Conservation (phyloP, 805 yeast species). For the Candida mattraensis region DNA sequence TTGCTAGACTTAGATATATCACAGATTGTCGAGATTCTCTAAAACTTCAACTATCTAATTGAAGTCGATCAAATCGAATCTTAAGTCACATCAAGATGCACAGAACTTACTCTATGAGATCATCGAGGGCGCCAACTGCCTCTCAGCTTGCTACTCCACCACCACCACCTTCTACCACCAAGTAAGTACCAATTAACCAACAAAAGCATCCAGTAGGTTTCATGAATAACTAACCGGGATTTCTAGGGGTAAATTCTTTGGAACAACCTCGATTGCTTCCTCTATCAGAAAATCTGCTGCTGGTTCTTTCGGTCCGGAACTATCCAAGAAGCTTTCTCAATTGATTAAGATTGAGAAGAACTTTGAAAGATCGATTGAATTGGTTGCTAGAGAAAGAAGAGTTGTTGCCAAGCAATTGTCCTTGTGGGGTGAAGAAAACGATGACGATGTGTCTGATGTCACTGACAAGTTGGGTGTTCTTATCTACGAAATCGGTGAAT, state of each 20-base stretch:
- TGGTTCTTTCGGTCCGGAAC: slow-evolving; percentile 78
- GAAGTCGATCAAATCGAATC: no score
- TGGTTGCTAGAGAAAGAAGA: slow-evolving; percentile 74
- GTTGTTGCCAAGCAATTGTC: slow-evolving; percentile 81
- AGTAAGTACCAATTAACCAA: no score
- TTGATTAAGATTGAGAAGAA: slow-evolving; percentile 81
- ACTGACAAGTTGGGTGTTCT: slow-evolving; percentile 86
- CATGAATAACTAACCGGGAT: neutral
- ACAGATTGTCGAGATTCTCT: no score
- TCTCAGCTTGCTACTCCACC: slow-evolving; percentile 92
- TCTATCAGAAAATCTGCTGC: slow-evolving; percentile 64
- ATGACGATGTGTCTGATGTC: slow-evolving; percentile 82
- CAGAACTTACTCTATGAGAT: slow-evolving; percentile 93
- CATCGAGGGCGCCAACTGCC: slow-evolving; percentile 95
- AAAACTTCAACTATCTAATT: no score
- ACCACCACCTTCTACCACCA: slow-evolving; percentile 88
- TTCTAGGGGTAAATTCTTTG: slow-evolving; percentile 63
- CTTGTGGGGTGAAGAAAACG: slow-evolving; percentile 85
- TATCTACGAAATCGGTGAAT: slow-evolving; percentile 78
- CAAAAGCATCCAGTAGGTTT: neutral
- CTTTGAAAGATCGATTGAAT: slow-evolving; percentile 75
- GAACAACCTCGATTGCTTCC: slow-evolving; percentile 63
- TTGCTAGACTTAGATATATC: slow-evolving; percentile 13
- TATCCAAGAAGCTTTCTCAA: slow-evolving; percentile 70
- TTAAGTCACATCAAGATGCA: no score